Percentiles rank a stretch among this genome's conserved stretches.
Conservation (phyloP, 1,139 yeast genomes). For the Scheffersomyces cryptocercus region DNA sequence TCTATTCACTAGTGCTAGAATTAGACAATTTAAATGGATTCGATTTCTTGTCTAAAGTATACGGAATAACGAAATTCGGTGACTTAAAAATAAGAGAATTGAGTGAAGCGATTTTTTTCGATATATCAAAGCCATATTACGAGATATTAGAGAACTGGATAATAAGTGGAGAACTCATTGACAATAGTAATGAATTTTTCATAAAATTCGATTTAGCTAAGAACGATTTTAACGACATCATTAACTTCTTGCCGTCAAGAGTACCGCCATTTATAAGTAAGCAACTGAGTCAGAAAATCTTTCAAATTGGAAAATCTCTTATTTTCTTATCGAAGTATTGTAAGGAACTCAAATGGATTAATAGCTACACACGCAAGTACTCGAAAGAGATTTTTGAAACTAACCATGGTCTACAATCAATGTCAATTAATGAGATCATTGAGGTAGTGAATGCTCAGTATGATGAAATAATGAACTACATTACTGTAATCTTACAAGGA, state of each 20-base stretch:
- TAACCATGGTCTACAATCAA: slow-evolving; percentile 32
- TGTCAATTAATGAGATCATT: slow-evolving; percentile 28
- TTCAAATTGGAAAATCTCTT: slow-evolving; percentile 78
- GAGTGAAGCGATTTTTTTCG: slow-evolving; percentile 46
- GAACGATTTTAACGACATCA: slow-evolving; percentile 37
- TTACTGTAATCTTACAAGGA: slow-evolving; percentile 52
- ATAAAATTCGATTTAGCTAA: slow-evolving; percentile 40
- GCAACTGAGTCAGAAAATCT: slow-evolving; percentile 54
- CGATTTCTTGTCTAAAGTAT: slow-evolving; percentile 55
- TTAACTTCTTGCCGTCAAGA: slow-evolving; percentile 33
- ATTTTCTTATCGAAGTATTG: slow-evolving; percentile 68
- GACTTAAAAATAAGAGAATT: slow-evolving; percentile 52
- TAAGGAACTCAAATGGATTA: slow-evolving; percentile 58
- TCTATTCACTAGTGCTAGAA: slow-evolving; percentile 43
- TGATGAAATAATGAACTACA: slow-evolving; percentile 54
- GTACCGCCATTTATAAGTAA: slow-evolving; percentile 57
- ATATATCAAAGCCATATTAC: slow-evolving; percentile 61
- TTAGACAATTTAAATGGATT: slow-evolving; percentile 48
- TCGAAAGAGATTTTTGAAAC: slow-evolving; percentile 28
- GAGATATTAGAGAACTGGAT: slow-evolving; percentile 69
- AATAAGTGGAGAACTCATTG: slow-evolving; percentile 60
- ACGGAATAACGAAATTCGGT: slow-evolving; percentile 60
- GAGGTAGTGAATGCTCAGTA: slow-evolving; percentile 52
- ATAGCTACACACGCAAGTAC: slow-evolving; percentile 40
- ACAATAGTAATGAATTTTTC: slow-evolving; percentile 69